Evolutionary conservation across 768 basidiomycete genomes (phyloP), one percentile per base, ranked within the genome.

Genomic region (Mrakia gelida): DNA sequence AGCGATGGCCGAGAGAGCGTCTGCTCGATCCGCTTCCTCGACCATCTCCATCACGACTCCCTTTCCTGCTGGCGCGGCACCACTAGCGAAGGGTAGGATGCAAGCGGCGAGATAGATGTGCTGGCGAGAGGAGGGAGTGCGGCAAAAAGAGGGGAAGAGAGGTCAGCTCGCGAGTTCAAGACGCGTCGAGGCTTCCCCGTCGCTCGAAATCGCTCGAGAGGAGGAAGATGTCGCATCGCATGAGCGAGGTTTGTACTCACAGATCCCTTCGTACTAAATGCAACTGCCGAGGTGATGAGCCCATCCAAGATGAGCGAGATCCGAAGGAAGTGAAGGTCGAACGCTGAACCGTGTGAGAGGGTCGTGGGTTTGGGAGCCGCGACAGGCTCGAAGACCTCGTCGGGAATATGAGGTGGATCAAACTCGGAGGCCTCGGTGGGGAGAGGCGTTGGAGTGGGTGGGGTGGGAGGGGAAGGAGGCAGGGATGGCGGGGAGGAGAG

Each of bases 41-140:
- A 84, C 83, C 72, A 85, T 81, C 74, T 85, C 84, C 62, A 85
- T 77, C 15, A 81, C 79, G 34, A 84, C 84, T 23, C 65, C 84
- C 73, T 83, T 84, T 28, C 79, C 75, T 0, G 84, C 84, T 5
- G 83, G 79, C 0, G 83, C 84, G 0, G 84, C 83, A 0, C 83
- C 84, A 26, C 80, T 81, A 11, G 84, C 84, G 54, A 84, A 81
- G 8, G 84, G 84, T 9, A 85, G 68, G 3, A 84, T 76, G 0
- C 71, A 79, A 3, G 82, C 84, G 5, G 84, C 83, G 73, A 83
- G 52, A 71, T 81, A 83, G 34, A 83, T 79, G 62, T 84, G 82
- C 83, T 81, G 82, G n/a, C n/a, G 0, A 81, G 80, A 13, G 7
- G 65, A 38, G 10, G 21, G 38, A 32, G 23, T 6, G 16, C 2